A percentile compares a stretch with the other conserved stretches of the same genome.
Evolutionary conservation across 2,329 filamentous ascomycete genomes (phyloP).

Genomic region (Claviceps quebecensis): DNA sequence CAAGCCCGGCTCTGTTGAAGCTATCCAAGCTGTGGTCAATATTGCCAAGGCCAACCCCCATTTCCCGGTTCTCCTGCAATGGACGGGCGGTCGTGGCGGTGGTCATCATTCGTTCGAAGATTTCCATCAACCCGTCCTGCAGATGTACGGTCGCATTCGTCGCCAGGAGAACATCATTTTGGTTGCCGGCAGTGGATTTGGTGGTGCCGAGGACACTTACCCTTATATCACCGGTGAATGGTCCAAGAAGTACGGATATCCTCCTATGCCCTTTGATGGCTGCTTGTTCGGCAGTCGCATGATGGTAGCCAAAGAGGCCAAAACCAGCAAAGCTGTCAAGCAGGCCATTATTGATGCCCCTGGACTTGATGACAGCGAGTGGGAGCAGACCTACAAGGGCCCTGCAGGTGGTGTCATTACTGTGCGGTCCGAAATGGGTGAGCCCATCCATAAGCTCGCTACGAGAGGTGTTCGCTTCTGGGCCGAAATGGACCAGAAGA

Average conservation of each 20-base stretch:
- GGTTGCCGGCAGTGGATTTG: slow-evolving; percentile 83
- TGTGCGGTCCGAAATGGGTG: slow-evolving; percentile 96
- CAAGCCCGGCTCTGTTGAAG: slow-evolving; percentile 82
- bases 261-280: slow-evolving; percentile 88
- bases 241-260: slow-evolving; percentile 77
- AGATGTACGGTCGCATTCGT: slow-evolving; percentile 82
- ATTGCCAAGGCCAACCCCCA: slow-evolving; percentile 87
- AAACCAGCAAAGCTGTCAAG: slow-evolving; percentile 78
- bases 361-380: slow-evolving; percentile 67
- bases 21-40: slow-evolving; percentile 80
- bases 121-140: slow-evolving; percentile 81
- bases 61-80: slow-evolving; percentile 87
- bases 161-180: slow-evolving; percentile 77
- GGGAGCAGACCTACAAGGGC: slow-evolving; percentile 90
- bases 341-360: slow-evolving; percentile 78
- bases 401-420: slow-evolving; percentile 89
- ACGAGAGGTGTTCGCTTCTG: slow-evolving; percentile 93
- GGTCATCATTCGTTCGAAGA: slow-evolving; percentile 93
- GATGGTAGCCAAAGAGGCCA: slow-evolving; percentile 88
- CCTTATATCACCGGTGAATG: slow-evolving; percentile 82
- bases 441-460: slow-evolving; percentile 97
- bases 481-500: slow-evolving; percentile 98
- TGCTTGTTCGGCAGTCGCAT: slow-evolving; percentile 82
- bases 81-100: slow-evolving; percentile 88
- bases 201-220: slow-evolving; percentile 79